Conservation (phyloP, 192 early-diverging fungal species). For the Coemansia sp. region DNA sequence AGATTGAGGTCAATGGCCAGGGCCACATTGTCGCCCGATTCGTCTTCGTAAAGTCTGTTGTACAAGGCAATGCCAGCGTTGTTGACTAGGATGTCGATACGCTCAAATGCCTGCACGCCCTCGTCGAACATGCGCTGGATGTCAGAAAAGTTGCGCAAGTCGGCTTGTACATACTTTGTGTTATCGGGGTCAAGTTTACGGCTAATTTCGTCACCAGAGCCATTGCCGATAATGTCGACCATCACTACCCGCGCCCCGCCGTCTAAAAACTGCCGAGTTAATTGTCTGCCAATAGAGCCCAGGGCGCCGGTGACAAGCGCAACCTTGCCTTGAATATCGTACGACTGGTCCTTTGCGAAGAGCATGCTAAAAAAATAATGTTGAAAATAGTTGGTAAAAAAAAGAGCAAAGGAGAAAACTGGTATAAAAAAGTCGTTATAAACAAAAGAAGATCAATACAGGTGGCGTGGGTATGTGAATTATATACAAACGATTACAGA, state of each 20-base stretch:
- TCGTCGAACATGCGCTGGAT: slow-evolving; percentile 23
- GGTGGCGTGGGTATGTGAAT: neutral
- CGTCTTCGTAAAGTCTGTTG: slow-evolving; percentile 18
- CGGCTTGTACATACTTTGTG: slow-evolving; percentile 16
- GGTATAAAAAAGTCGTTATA: no score
- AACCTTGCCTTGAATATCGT: slow-evolving; percentile 16
- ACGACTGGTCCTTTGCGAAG: slow-evolving; percentile 4
- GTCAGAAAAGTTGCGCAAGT: slow-evolving; percentile 13
- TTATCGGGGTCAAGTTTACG: neutral
- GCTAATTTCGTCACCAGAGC: slow-evolving; percentile 12
- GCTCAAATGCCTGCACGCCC: slow-evolving; percentile 21
- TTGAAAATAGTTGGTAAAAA: neutral
- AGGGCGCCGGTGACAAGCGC: slow-evolving; percentile 35
- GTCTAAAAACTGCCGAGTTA: slow-evolving; percentile 6
- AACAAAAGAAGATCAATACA: neutral
- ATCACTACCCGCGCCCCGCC: slow-evolving; percentile 20
- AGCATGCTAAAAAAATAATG: neutral
- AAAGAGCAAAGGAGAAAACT: neutral
- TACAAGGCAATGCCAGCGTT: slow-evolving; percentile 38
- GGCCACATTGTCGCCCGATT: slow-evolving; percentile 7
- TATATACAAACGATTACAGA: no score
- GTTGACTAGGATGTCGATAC: slow-evolving; percentile 48
- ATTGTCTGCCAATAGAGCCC: slow-evolving; percentile 21
- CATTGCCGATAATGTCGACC: slow-evolving; percentile 15
- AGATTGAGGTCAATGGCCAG: slow-evolving; percentile 22